Evolutionary conservation across 225 moss, liverwort and hornwort genomes (phyloP), one percentile per base, ranked within the genome.

Genomic region (Anthoceros angustus): DNA sequence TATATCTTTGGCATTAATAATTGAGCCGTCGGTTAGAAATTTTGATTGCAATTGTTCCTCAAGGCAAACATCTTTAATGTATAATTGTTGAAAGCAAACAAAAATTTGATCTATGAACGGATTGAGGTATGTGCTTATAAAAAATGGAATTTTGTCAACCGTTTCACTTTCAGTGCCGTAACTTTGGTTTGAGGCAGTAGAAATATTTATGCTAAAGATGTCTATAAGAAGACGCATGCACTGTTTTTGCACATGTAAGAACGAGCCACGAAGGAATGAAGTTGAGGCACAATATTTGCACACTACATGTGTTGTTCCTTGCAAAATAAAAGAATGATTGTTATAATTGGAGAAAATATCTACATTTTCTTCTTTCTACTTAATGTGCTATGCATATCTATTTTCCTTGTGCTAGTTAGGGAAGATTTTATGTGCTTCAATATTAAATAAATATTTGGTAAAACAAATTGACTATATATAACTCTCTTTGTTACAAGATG

Each of bases 21-120:
- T 5, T 55, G 18, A 15, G 5, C 55, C 18, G 18, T 55, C 18
- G 6, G 6, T 18, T 8, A 2, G 55, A 7, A 18, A 20, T 18
- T 23, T 18, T 55, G 55, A 7, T 7, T 55, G 55, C 55, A 32
- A 4, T 32, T 32, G 32, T 1, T 32, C 32, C 32, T 32, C 32
- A 32, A 32, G 32, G 32, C 32, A 63, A 25, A 45, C n/a, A 38
- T 66, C 73, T 20, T 66, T 69, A 55, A 67, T 70, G 24, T 98
- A 98, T 9, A 77, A 70, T 21, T 70, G 75, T 42, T 78, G 61
- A 1, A 98, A 98, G 61, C 0, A 70, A 6, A 65, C 71, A 23
- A 77, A 86, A 0, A 86, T 39, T 10, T 39, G 75, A 6, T 87
- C 76, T 63, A 98, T 69, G 55, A 91, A 91, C 20, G 79, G 81